Base-by-base conservation (phyloP, 495 filamentous ascomycete species). In the Penicillium soppii region DNA sequence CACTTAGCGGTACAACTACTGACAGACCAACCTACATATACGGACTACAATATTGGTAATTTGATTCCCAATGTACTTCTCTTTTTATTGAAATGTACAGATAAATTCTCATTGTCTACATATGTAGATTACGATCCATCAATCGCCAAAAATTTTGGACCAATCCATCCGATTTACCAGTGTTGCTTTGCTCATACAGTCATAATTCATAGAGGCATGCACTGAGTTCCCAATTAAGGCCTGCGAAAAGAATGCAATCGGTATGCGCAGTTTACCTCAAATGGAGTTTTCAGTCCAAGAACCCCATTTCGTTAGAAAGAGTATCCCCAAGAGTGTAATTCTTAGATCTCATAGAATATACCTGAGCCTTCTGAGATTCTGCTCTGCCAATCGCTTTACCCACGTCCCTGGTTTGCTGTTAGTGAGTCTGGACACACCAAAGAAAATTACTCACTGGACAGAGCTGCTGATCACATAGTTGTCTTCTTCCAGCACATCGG, bases 391-490 rank as follows among this genome's bases (percentile, higher is more conserved):
- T 56, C 19, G 78, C 72, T 32, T 57, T 49, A 10, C 68, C 27
- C n/a, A 85, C 43, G 47, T 80, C 62, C 39, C 79, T 82, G 29
- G 12, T 37, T 9, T 1, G 1, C 32, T 9, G 47, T 59, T n/a
- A 59, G 58, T 43, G 33, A 54, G 23, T 35, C 7, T n/a, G 13
- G 1, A 0, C 26, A 19, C 16, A 37, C 4, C 35, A 5, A 33
- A 17, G 7, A 39, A 25, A 4, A 2, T 23, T 15, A 58, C 75
- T 58, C 76, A 91, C 88, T 82, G 74, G 22, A 89, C 67, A 40
- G 72, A 67, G 12, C 87, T 86, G 51, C 85, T 76, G 35, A 92
- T 63, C 2, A 87, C 81, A 66, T 89, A 91, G 20, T 85, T 84
- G 52, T 88, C 79, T 5, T 68, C 61, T 36, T 85, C 81, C 43